phyloP scores from a whole-genome alignment of 768 basidiomycete genomes.

The Pisolithus orientalis region DNA sequence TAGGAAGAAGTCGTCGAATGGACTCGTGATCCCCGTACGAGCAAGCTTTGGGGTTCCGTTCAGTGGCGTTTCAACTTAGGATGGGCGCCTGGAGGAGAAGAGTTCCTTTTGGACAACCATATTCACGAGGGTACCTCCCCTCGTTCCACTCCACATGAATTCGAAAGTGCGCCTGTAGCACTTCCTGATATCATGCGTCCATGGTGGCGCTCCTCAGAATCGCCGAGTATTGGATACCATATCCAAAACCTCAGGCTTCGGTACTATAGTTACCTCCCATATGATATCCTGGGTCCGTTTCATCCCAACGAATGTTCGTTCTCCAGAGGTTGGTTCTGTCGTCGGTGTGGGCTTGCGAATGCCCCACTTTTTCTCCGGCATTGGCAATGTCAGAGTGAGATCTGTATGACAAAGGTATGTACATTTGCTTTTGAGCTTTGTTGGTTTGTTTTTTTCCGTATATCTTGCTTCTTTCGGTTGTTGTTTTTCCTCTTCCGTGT shows the following conservation, averaged over 20 bases:
- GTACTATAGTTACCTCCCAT: slow-evolving; percentile 22
- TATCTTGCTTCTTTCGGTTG: background rate
- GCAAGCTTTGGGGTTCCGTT: slow-evolving; percentile 26
- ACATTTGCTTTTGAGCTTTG: too few species aligned
- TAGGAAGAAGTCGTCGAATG: background rate
- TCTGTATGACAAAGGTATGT: slow-evolving; percentile 31
- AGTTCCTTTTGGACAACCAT: slow-evolving; percentile 16
- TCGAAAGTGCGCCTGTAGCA: background rate
- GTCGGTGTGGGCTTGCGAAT: slow-evolving; percentile 43
- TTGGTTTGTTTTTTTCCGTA: too few species aligned
- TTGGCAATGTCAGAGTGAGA: slow-evolving; percentile 36
- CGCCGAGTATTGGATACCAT: background rate
- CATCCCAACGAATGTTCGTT: slow-evolving; percentile 27
- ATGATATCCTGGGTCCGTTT: slow-evolving; percentile 26
- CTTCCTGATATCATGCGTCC: slow-evolving; percentile 6
- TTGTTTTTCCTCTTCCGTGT: background rate
- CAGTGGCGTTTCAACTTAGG: slow-evolving; percentile 41
- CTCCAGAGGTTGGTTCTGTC: slow-evolving; percentile 45
- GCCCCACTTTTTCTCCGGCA: slow-evolving; percentile 40
- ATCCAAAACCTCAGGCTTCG: slow-evolving; percentile 21
- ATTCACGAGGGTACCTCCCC: background rate
- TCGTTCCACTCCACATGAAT: background rate
- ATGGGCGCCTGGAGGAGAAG: slow-evolving; percentile 49
- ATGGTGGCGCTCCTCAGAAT: slow-evolving; percentile 20
- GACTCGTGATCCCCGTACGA: background rate